Conservation (phyloP, 148 eudicot species). For the Fallopia convolvulus region DNA sequence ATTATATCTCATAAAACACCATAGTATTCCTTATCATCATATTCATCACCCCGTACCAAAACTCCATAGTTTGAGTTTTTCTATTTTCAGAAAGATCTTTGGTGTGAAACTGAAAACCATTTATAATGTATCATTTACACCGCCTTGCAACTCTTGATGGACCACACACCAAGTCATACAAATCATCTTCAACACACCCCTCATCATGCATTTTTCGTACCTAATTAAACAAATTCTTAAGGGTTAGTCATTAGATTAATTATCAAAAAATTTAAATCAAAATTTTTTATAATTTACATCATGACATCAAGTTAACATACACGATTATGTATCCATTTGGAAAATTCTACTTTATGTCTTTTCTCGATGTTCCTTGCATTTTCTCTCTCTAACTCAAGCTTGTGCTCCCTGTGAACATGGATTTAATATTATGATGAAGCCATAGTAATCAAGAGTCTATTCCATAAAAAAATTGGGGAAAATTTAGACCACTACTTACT, state of each 20-base stretch:
- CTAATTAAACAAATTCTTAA: not conserved
- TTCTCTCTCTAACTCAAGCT: not conserved
- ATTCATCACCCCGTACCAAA: not conserved
- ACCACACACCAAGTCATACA: not conserved
- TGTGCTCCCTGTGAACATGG: not conserved
- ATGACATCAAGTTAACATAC: not conserved
- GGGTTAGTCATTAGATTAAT: no score
- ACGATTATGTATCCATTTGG: not conserved
- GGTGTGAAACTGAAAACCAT: not conserved
- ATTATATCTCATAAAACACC: not conserved
- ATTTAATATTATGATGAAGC: no score
- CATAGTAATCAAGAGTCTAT: no score
- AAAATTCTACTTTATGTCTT: not conserved
- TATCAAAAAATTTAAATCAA: no score
- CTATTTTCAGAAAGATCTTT: not conserved
- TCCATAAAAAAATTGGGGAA: no score
- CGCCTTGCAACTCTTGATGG: not conserved
- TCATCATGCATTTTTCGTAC: not conserved
- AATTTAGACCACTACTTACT: not conserved
- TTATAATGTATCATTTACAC: not conserved
- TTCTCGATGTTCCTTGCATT: not conserved
- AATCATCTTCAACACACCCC: not conserved
- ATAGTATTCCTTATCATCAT: not conserved
- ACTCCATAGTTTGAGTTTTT: not conserved
- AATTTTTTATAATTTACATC: no score